Base-by-base conservation (phyloP, 371 early-diverging fungal genomes). In the Apophysomyces sp. region DNA sequence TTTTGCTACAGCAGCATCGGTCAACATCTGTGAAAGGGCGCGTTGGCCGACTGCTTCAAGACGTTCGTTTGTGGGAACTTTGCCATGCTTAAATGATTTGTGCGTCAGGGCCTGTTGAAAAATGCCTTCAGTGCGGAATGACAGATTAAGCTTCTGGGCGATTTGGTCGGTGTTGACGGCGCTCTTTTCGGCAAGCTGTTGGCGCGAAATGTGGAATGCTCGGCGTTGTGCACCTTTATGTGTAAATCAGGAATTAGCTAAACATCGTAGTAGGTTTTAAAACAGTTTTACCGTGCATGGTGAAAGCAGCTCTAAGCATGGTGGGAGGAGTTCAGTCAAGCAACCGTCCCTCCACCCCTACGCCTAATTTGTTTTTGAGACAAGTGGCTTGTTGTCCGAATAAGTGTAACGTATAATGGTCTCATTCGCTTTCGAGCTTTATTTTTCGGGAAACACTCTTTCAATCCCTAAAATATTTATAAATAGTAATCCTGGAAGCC, bases 31-130 rank as follows among this genome's bases (percentile, higher is more conserved):
- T 18, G 67, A 66, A 21, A 82, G 57, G n/a, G 68, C 72, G 32
- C 76, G 78, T 32, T 68, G 76, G 66, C 89, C 90, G 9, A 89
- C 58, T 65, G 73, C 78, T 44, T 79, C 72, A 52, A 92, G 76
- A 58, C 84, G 84, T 68, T 89, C 91, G 67, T 90, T 92, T 53
- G 82, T 76, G 54, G 84, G 82, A 2, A 78, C 71, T 39, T 60
- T 77, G 26, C 83, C 87, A 41, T 88, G 85, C 58, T 81, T 75
- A 61, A 69, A 87, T 8, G 92, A 90, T 71, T 82, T 84, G 69
- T 93, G 92, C 21, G 92, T 92, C 58, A 91, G 67, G 13, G 89
- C 86, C 55, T 82, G 89, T 58, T 74, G 69, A 66, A 89, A 76
- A 37, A 83, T 69, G 9, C 49, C 39, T 7, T 74, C 62, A 55